These are phyloP conservation scores for Kalmusia sp. DNA, from an alignment of 2,329 filamentous ascomycete genomes.

Conservation along the genomic window DNA sequence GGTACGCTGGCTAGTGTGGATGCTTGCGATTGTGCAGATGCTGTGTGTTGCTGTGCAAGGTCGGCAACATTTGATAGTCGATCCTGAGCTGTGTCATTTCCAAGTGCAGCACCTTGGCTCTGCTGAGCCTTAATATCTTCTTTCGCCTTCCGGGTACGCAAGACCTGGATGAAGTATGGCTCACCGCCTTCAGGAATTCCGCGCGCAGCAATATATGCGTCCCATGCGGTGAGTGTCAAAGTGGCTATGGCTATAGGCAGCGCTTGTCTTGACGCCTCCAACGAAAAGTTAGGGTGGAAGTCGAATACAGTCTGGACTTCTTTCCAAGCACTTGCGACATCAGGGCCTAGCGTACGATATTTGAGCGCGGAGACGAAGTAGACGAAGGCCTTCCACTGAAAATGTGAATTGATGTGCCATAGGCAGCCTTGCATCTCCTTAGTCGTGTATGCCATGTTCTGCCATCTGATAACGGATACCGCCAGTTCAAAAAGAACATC, in stretches of 20 bases:
- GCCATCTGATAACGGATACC: conserved; percentile 50
- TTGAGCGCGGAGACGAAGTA: conserved; percentile 52
- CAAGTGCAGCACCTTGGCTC: background rate
- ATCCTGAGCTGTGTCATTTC: too few relatives aligned
- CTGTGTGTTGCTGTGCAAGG: background rate
- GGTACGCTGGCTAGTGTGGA: background rate
- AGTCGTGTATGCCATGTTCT: conserved; percentile 50
- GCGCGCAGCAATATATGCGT: conserved; percentile 29
- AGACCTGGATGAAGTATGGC: conserved; percentile 29
- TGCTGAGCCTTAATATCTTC: too few relatives aligned
- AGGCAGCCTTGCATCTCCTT: conserved; percentile 49
- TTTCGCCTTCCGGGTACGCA: conserved; percentile 19
- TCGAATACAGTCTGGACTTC: conserved; percentile 53
- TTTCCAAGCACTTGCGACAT: conserved; percentile 52
- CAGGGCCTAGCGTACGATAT: conserved; percentile 27
- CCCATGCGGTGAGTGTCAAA: conserved; percentile 55
- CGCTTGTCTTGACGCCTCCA: conserved; percentile 42
- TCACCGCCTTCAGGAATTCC: conserved; percentile 18
- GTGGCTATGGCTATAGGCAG: conserved; percentile 53
- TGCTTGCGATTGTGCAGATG: background rate
- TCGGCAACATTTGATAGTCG: background rate
- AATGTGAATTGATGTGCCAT: conserved; percentile 57
- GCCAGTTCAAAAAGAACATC: conserved; percentile 51
- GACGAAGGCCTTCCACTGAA: conserved; percentile 61
- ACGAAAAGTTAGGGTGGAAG: conserved; percentile 51